A percentile compares a stretch with the other conserved stretches of the same genome.
phyloP scores from a whole-genome alignment of 352 stramenopile species.

The Globisporangium barbulae region DNA sequence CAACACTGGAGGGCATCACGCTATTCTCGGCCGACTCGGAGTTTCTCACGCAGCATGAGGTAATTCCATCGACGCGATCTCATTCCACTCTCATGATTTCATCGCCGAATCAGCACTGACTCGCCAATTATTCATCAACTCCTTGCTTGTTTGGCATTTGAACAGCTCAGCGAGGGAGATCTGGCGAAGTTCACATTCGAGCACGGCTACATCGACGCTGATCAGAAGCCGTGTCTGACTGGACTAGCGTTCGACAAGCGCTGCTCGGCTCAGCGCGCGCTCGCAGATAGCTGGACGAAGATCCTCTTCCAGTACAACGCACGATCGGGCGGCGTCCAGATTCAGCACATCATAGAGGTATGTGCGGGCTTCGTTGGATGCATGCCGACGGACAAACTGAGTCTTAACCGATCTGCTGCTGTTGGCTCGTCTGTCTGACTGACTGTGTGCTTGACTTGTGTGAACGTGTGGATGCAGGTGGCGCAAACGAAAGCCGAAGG shows the following conservation, averaged over 20 bases:
- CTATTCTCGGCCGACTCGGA: constrained; percentile 41
- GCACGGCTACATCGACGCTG: constrained; percentile 43
- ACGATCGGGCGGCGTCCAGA: constrained; percentile 52
- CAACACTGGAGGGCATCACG: constrained; percentile 69
- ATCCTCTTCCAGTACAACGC: constrained; percentile 81
- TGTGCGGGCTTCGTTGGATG: background rate
- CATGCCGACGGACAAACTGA: too few relatives aligned
- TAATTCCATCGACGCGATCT: constrained; percentile 16
- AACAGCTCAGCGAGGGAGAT: constrained; percentile 68
- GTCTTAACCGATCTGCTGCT: too few relatives aligned
- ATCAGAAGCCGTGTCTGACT: constrained; percentile 41
- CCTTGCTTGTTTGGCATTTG: background rate
- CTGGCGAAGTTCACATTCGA: constrained; percentile 80
- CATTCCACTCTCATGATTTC: background rate
- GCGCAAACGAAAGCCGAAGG: constrained; percentile 13
- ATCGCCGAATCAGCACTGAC: background rate
- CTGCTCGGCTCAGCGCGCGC: constrained; percentile 76
- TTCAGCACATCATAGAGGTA: constrained; percentile 67
- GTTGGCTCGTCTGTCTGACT: too few relatives aligned
- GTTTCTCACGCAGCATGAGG: constrained; percentile 66
- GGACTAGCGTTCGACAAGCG: constrained; percentile 66
- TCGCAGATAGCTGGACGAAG: constrained; percentile 89
- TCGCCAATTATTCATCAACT: background rate
- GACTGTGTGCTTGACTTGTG: too few relatives aligned
- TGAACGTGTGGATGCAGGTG: constrained; percentile 15